phyloP scores from a whole-genome alignment of 2,329 filamentous ascomycete genomes.

The Saccharata proteae region DNA sequence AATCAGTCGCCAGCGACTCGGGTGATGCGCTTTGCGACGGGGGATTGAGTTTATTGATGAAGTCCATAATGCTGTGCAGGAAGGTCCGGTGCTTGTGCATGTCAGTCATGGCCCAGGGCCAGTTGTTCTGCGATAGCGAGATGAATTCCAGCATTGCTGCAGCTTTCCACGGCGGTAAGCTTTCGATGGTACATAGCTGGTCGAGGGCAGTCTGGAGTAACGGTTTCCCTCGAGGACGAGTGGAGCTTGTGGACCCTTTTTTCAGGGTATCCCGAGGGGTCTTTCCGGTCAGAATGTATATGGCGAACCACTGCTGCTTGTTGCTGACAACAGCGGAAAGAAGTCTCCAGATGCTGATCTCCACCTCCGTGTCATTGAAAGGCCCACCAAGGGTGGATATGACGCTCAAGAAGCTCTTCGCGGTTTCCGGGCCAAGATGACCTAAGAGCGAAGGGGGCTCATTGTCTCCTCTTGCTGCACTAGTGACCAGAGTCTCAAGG shows the following conservation, averaged over 20 bases:
- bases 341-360: conserved; percentile 68
- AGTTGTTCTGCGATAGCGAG: conserved; percentile 79
- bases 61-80: conserved; percentile 58
- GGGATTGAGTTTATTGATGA: conserved; percentile 49
- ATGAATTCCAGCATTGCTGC: conserved; percentile 77
- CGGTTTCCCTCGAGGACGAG: conserved; percentile 41
- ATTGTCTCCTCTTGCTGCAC: conserved; percentile 45
- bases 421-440: conserved; percentile 69
- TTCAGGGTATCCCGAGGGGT: conserved; percentile 67
- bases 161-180: conserved; percentile 50
- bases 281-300: conserved; percentile 79
- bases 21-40: conserved; percentile 40
- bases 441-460: conserved; percentile 92
- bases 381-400: conserved; percentile 68
- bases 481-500: conserved; percentile 60
- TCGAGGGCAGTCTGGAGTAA: conserved; percentile 65
- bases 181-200: conserved; percentile 52
- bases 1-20: conserved; percentile 13
- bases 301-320: conserved; percentile 91
- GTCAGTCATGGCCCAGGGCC: conserved; percentile 85
- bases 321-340: conserved; percentile 77
- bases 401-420: conserved; percentile 71
- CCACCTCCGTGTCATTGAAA: conserved; percentile 51
- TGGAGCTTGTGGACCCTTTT: conserved; percentile 31
- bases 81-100: conserved; percentile 64